Conservation (phyloP, 805 yeast genomes). For the Saccharomycopsis sp. region DNA sequence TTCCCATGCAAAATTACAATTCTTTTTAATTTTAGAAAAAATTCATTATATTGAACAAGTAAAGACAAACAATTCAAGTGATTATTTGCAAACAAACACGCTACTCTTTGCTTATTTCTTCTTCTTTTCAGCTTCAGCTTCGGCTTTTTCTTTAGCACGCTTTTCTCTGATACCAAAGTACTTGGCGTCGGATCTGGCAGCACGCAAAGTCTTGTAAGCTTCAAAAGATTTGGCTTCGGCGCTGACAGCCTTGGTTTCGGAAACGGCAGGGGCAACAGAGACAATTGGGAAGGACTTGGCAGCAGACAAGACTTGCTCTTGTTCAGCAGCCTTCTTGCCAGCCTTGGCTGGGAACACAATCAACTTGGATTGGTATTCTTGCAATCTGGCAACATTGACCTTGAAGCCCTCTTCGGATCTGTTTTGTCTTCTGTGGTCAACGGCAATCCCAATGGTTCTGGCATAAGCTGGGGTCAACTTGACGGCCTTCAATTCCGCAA, state of each 20-base stretch:
- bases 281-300: conserved; percentile 87
- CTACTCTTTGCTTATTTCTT: conserved; percentile 43
- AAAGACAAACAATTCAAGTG: neutral
- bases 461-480: conserved; percentile 92
- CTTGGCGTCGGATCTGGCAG: conserved; percentile 90
- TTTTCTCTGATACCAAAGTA: conserved; percentile 94
- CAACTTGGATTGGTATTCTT: conserved; percentile 92
- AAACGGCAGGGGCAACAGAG: conserved; percentile 62
- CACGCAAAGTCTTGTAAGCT: conserved; percentile 93
- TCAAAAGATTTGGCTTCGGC: conserved; percentile 55
- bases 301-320: conserved; percentile 62
- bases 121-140: conserved; percentile 99
- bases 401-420: conserved; percentile 93
- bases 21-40: no score
- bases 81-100: neutral
- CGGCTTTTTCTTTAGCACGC: conserved; percentile 96
- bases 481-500: conserved; percentile 97
- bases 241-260: conserved; percentile 82
- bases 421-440: conserved; percentile 99
- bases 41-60: conserved; percentile 1
- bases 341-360: conserved; percentile 93
- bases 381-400: conserved; percentile 89
- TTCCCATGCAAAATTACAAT: no score
- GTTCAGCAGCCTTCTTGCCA: conserved; percentile 66
- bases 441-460: conserved; percentile 97